Base-by-base conservation (phyloP, 2,329 filamentous ascomycete species). In the Bipolaris sorokiniana region DNA sequence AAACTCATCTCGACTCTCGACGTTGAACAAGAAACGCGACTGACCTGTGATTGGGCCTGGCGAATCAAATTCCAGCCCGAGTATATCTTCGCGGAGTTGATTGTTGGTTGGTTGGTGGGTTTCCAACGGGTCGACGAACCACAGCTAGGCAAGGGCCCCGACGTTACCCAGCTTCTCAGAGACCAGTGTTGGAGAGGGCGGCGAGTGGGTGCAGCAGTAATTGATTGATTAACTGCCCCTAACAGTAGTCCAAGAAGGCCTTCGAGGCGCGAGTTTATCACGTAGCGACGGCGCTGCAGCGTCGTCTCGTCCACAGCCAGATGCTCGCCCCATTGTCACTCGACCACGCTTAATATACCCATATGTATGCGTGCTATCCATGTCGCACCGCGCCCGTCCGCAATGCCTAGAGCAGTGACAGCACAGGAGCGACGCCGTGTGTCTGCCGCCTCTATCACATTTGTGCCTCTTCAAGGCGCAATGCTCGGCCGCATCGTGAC, bases 371-470 rank as follows among this genome's bases (percentile, higher is more conserved):
- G 53, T 48, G 16, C 28, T 40, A 55, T 63, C 64, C 64, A 66
- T 52, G 68, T 72, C 59, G 66, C 65, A 73, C 71, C 59, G 62
- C 48, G 57, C 55, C 58, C 48, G 44, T 51, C 36, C 23, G 33
- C 42, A 22, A 46, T 37, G 40, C 48, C 37, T 41, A 41, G 22
- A 16, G 31, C 15, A 51, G 62, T 66, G 65, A 63, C 66, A 66
- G 64, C 65, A 62, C 61, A 62, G 51, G 57, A 50, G 56, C 62
- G 45, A 49, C 53, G 62, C 61, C 61, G 44, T 59, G 55, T 38
- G 44, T 40, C 57, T 65, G 59, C 62, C 61, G 58, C 52, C 45
- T 40, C 44, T 47, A 59, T 67, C 67, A 68, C 67, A 56, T 57
- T 49, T 47, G 57, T 62, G 52, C 52, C 56, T 50, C 53, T 41